Base-by-base conservation (phyloP, 306 rosid species). In the Sicyos baderoa region DNA sequence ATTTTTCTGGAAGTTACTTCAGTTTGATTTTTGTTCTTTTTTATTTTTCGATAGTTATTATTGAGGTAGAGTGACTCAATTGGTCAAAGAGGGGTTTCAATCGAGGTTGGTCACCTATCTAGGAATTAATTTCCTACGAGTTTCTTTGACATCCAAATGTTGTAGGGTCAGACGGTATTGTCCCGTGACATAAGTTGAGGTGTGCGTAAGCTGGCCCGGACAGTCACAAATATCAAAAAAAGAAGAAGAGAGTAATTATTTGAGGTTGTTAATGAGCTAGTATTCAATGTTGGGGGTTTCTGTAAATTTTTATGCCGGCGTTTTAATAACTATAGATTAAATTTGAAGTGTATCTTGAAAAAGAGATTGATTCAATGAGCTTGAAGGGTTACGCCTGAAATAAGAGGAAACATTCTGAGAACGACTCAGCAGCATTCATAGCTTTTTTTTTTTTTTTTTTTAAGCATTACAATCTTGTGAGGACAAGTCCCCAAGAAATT, bases 341-440 rank as follows among this genome's bases (percentile, higher is more conserved):
- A 61, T 32, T 61, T 17, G 17, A 61, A 61, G 68, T 63, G 51
- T 63, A 10, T 37, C 22, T 40, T 63, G 68, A 61, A 27, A 35
- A 61, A n/a, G 68, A 37, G 50, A n/a, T 16, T 4, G 49, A 35
- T 61, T 40, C 16, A 61, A 18, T 7, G 66, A 59, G 50, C 9
- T 61, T 35, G 23, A 58, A n/a, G n/a, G n/a, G n/a, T n/a, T n/a
- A n/a, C n/a, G 50, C 9, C 35, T 35, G 23, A 58, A 58, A 60
- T 60, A 35, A 32, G 42, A 60, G 23, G 23, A n/a, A 60, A 60
- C 22, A 16, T 60, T 32, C 48, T 16, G 14, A 35, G 32, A 35
- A 9, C 64, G 17, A 27, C 2, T 58, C 19, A 58, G 42, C 19
- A 13, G 64, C 13, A 15, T 27, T 13, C 4, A 2, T 12, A 57